phyloP scores from a whole-genome alignment of 305 asterid genomes.

The Solanum aculeatissimum region DNA sequence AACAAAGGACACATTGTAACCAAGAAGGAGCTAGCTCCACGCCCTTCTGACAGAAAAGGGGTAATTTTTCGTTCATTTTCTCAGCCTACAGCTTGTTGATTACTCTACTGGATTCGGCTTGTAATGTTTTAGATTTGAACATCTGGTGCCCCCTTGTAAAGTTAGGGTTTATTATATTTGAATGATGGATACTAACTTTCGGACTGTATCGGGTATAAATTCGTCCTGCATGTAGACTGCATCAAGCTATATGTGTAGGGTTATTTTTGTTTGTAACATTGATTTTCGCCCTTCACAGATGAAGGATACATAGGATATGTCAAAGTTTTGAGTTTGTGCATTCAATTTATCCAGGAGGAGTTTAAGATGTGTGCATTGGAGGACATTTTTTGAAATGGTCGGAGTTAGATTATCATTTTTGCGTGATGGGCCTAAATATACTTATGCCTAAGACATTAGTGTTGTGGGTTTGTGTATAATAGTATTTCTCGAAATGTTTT shows the following conservation, averaged over 20 bases:
- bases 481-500: not conserved
- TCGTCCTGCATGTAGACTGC: not conserved
- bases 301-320: not conserved
- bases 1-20: conserved; percentile 64
- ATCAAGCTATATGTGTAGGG: not conserved
- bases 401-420: not conserved
- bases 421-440: too few species aligned
- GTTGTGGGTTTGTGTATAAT: too few species aligned
- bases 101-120: not conserved
- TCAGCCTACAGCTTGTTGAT: not conserved
- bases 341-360: not conserved
- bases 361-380: not conserved
- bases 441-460: not conserved
- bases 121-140: not conserved
- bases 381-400: not conserved
- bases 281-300: not conserved
- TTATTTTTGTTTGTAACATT: not conserved
- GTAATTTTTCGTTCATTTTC: conserved; percentile 15
- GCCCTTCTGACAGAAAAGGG: conserved; percentile 65
- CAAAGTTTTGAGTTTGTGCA: not conserved
- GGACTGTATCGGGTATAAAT: not conserved
- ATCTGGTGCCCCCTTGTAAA: not conserved
- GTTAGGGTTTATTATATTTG: not conserved
- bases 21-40: conserved; percentile 55
- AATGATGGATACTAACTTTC: not conserved